phyloP scores from a whole-genome alignment of 2,329 filamentous ascomycete species.

The Colletotrichum lini region DNA sequence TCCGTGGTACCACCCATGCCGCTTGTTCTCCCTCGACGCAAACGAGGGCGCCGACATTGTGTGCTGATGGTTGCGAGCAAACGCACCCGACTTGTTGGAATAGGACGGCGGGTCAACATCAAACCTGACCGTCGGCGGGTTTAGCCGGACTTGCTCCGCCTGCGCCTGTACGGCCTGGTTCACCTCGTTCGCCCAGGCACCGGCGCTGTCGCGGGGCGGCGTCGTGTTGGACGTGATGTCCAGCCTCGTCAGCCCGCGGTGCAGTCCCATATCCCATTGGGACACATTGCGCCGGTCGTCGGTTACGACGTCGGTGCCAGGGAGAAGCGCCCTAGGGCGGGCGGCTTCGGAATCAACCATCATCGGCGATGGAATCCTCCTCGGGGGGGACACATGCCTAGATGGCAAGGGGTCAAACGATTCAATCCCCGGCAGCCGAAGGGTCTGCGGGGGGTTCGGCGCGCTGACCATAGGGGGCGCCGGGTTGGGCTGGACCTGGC shows the following conservation, averaged over 20 bases:
- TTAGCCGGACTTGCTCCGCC: conserved; percentile 64
- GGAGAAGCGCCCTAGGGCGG: conserved; percentile 53
- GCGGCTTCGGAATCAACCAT: conserved; percentile 72
- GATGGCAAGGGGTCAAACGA: conserved; percentile 86
- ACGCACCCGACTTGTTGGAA: conserved; percentile 33
- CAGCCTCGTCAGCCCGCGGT: conserved; percentile 76
- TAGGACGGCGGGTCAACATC: conserved; percentile 61
- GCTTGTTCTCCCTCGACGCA: conserved; percentile 72
- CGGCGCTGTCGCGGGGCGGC: conserved; percentile 66
- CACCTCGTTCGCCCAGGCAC: conserved; percentile 70
- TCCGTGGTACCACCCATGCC: conserved; percentile 81
- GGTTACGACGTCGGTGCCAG: conserved; percentile 49
- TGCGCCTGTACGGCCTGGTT: conserved; percentile 70
- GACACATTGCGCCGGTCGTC: conserved; percentile 67
- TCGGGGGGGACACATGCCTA: conserved; percentile 73
- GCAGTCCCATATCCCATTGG: conserved; percentile 76
- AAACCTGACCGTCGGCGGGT: conserved; percentile 68
- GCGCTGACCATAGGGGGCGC: conserved; percentile 63
- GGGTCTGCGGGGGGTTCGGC: conserved; percentile 67
- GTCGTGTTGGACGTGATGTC: conserved; percentile 71
- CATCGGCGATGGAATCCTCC: conserved; percentile 82
- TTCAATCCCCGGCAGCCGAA: conserved; percentile 90
- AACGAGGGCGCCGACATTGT: conserved; percentile 72
- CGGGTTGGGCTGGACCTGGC: conserved; percentile 69
- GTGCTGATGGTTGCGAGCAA: conserved; percentile 62